Evolutionary conservation across 306 rosid genomes (phyloP).

Genomic region (Elaeagnus macrophylla): DNA sequence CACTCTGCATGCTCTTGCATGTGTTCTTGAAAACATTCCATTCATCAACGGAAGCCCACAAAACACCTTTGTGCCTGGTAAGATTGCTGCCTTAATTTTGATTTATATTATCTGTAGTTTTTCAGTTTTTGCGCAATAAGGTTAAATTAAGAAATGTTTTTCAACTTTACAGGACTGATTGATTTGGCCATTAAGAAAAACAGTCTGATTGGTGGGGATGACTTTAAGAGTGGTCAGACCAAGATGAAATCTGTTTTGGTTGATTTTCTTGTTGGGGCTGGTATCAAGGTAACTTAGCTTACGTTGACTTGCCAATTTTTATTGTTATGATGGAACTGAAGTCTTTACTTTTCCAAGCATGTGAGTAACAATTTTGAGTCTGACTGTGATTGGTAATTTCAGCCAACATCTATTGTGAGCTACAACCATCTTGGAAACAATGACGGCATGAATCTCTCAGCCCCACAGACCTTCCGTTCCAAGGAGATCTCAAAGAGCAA

Average conservation of each 20-base stretch:
- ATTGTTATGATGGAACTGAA: too few relatives aligned
- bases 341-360: too few relatives aligned
- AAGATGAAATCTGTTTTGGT: conserved; percentile 97
- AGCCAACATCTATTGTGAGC: conserved; percentile 99
- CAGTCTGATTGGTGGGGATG: conserved; percentile 93
- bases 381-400: conserved; percentile 18
- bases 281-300: conserved; percentile 54
- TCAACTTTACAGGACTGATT: conserved; percentile 46
- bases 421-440: conserved; percentile 98
- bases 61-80: conserved; percentile 95
- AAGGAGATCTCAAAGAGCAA: conserved; percentile 98
- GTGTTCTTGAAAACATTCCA: conserved; percentile 75
- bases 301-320: too few relatives aligned
- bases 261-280: conserved; percentile 98
- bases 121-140: not conserved
- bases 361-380: too few relatives aligned
- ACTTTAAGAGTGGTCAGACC: conserved; percentile 98
- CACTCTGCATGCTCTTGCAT: conserved; percentile 77
- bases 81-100: not conserved
- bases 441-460: conserved; percentile 97
- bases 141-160: not conserved
- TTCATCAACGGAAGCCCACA: conserved; percentile 98
- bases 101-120: not conserved
- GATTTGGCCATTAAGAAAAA: conserved; percentile 76
- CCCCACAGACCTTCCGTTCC: conserved; percentile 95